phyloP scores from a whole-genome alignment of 2,329 filamentous ascomycete genomes.

The Dactylonectria estremocensis region DNA sequence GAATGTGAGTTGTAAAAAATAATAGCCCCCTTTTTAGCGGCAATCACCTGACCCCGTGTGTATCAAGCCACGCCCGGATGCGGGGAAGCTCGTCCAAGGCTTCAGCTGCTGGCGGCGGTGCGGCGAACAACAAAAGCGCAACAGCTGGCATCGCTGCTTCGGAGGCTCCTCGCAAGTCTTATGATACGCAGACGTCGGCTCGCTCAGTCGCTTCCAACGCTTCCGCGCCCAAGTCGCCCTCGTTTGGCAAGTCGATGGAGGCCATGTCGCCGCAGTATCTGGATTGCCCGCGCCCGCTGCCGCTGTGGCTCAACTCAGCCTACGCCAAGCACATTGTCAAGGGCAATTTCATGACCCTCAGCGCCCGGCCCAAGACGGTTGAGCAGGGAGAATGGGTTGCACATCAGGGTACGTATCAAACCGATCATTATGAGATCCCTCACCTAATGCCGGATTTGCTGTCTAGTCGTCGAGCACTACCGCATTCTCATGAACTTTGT shows the following conservation, averaged over 20 bases:
- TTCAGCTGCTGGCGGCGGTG: neutral
- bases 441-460: neutral
- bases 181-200: neutral
- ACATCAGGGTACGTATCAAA: constrained; percentile 78
- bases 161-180: neutral
- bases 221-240: neutral
- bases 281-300: constrained; percentile 68
- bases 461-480: constrained; percentile 89
- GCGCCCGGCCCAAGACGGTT: constrained; percentile 90
- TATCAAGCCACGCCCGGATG: neutral
- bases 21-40: neutral
- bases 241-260: neutral
- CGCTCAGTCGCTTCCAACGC: neutral
- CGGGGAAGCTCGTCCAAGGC: neutral
- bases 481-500: constrained; percentile 90
- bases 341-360: constrained; percentile 97
- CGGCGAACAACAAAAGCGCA: neutral
- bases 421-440: constrained; percentile 1
- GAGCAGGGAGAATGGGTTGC: constrained; percentile 96
- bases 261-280: neutral
- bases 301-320: constrained; percentile 78
- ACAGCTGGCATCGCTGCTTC: neutral
- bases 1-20: neutral
- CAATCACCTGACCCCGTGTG: neutral
- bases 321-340: constrained; percentile 91